Conservation (phyloP, 306 rosid species). For the Geum urbanum region DNA sequence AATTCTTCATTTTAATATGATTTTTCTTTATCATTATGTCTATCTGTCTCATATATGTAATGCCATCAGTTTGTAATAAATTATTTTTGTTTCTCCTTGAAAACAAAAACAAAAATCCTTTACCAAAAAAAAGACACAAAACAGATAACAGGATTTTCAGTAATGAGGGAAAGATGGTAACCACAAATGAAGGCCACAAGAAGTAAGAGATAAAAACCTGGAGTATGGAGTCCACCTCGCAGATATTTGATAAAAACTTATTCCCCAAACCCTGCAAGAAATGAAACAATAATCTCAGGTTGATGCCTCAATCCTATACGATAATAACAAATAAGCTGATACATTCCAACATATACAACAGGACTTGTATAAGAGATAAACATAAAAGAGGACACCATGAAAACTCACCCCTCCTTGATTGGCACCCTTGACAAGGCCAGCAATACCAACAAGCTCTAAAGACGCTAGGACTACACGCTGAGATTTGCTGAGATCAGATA, state of each 20-base stretch:
- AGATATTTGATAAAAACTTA: constrained; percentile 86
- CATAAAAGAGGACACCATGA: neutral
- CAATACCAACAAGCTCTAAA: constrained; percentile 91
- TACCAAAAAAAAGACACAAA: no score
- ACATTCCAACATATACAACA: constrained; percentile 9
- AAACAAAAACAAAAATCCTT: no score
- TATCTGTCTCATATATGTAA: no score
- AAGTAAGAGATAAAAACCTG: constrained; percentile 50
- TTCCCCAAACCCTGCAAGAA: constrained; percentile 85
- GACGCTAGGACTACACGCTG: constrained; percentile 83
- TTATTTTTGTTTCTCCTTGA: neutral
- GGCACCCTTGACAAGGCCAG: constrained; percentile 97
- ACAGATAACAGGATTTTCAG: neutral
- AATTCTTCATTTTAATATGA: neutral
- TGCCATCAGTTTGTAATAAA: no score
- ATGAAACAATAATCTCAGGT: constrained; percentile 20
- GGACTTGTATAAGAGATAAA: neutral
- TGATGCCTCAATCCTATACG: neutral
- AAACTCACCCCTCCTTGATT: constrained; percentile 87
- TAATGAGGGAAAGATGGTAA: neutral
- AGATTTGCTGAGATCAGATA: constrained; percentile 91
- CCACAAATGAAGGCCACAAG: constrained; percentile 15
- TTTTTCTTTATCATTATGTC: neutral
- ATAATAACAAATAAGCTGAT: neutral
- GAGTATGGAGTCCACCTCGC: constrained; percentile 95